A percentile compares a stretch with the other conserved stretches of the same genome.
Conservation (phyloP, 139 green algal species). For the Chlorella sp. region DNA sequence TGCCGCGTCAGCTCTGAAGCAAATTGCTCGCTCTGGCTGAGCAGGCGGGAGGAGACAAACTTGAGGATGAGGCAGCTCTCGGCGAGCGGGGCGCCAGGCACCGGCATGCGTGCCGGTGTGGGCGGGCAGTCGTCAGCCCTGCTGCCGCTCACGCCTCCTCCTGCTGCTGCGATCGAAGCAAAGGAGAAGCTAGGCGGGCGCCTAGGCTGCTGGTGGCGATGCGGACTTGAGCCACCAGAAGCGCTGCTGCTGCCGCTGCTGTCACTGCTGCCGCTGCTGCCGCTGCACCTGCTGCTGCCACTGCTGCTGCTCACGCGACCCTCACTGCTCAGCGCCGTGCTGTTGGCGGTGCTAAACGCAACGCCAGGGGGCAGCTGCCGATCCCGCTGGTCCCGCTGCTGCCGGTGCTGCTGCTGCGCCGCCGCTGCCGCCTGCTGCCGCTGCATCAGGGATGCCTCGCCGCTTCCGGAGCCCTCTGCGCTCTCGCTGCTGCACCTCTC, state of each 20-base stretch:
- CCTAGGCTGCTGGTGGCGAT: neutral
- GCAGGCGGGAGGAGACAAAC: conserved; percentile 66
- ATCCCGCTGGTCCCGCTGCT: neutral
- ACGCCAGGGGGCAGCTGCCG: neutral
- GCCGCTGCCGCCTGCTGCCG: neutral
- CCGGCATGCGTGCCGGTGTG: neutral
- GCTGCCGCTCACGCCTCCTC: neutral
- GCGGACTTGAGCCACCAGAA: neutral
- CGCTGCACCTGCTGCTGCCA: neutral
- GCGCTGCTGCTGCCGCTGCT: neutral
- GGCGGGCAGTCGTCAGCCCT: too few relatives aligned
- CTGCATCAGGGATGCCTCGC: neutral
- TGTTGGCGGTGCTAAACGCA: neutral
- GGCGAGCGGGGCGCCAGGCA: neutral
- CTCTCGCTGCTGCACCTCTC: neutral
- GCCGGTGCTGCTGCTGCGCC: neutral
- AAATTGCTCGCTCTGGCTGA: conserved; percentile 80
- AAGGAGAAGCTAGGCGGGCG: neutral
- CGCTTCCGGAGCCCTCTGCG: neutral
- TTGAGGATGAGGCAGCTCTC: conserved; percentile 74
- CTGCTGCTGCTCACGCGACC: neutral
- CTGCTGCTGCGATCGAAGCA: neutral
- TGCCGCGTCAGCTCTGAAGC: conserved; percentile 81
- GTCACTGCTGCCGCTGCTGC: neutral
- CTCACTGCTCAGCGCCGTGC: neutral